Percentiles rank a stretch among this genome's conserved stretches.
phyloP scores from a whole-genome alignment of 371 early-diverging fungal species.

The Vairimorpha necatrix region DNA sequence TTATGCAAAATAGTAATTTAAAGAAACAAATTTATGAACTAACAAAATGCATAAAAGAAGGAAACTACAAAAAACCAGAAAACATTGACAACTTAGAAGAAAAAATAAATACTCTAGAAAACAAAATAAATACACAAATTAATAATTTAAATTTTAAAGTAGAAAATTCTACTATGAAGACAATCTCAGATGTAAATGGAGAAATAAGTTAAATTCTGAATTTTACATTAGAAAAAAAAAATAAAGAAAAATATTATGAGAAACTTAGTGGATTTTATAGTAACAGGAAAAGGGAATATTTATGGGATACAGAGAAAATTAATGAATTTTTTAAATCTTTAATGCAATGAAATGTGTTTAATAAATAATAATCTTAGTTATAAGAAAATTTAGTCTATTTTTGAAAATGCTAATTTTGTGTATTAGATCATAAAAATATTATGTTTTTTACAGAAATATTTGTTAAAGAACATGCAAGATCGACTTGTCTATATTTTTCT shows the following conservation, averaged over 20 bases:
- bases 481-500: no score
- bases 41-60: background rate
- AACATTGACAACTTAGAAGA: background rate
- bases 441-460: no score
- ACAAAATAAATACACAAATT: background rate
- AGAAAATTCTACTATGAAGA: background rate
- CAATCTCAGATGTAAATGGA: background rate
- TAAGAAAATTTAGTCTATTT: no score
- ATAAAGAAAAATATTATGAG: slow-evolving; percentile 20
- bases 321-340: slow-evolving; percentile 36
- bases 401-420: no score
- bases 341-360: slow-evolving; percentile 24
- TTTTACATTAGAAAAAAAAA: no score
- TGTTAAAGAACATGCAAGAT: no score
- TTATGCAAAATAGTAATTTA: background rate
- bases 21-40: background rate
- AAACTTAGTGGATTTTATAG: slow-evolving; percentile 40
- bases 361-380: no score
- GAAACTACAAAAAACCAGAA: background rate
- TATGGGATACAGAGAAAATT: slow-evolving; percentile 41
- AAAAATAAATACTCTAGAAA: background rate
- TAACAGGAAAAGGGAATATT: background rate
- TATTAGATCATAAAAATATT: no score
- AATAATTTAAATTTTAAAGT: background rate
- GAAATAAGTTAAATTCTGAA: background rate